phyloP scores from a whole-genome alignment of 139 green algal species.

The Auxenochlorella protothecoides region DNA sequence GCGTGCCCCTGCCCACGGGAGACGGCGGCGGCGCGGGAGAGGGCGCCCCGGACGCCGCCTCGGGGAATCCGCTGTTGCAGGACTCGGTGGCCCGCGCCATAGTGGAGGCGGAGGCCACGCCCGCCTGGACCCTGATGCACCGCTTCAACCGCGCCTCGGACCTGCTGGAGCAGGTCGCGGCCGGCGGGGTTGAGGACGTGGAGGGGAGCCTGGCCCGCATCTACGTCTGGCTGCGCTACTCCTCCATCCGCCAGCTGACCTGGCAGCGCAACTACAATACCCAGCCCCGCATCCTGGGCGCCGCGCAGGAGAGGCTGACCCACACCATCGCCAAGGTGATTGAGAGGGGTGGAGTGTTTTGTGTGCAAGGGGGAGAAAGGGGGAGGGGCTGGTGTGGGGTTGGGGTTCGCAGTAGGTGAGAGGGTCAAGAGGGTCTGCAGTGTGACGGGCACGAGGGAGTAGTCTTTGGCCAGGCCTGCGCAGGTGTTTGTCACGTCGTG shows the following conservation, averaged over 20 bases:
- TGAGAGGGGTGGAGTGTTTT: no score
- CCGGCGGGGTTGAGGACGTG: conserved; percentile 24
- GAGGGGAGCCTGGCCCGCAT: conserved; percentile 56
- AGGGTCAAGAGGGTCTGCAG: no score
- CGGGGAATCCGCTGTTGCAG: neutral
- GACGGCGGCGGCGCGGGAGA: conserved; percentile 1
- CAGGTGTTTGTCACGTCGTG: no score
- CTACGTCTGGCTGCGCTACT: conserved; percentile 94
- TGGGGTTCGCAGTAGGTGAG: no score
- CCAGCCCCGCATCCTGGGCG: conserved; percentile 80
- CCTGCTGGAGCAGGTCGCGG: conserved; percentile 52
- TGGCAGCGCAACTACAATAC: conserved; percentile 99
- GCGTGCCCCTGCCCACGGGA: conserved; percentile 47
- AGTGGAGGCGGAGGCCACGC: conserved; percentile 61
- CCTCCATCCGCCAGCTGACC: conserved; percentile 81
- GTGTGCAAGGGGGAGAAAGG: no score
- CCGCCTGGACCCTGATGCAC: conserved; percentile 90
- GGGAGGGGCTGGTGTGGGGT: no score
- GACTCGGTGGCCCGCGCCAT: conserved; percentile 34
- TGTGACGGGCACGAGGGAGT: no score
- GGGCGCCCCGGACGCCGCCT: neutral
- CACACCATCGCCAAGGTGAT: conserved; percentile 44
- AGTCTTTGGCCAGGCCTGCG: no score
- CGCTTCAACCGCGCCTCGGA: conserved; percentile 86
- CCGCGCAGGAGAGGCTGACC: conserved; percentile 87